phyloP scores from a whole-genome alignment of 495 filamentous ascomycete species.

The Penicillium samsonianum region DNA sequence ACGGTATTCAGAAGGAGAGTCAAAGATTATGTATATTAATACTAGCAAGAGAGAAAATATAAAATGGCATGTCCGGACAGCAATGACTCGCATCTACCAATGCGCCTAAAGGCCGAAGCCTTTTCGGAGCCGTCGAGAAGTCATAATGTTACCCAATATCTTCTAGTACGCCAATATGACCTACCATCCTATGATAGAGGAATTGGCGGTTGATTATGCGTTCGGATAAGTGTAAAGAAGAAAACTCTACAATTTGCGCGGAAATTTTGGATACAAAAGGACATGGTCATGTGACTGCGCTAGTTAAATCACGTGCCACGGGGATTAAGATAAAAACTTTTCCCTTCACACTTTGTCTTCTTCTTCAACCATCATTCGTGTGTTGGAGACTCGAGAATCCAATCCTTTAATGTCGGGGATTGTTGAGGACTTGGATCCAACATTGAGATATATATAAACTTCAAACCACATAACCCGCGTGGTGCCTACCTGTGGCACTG shows the following conservation, averaged over 20 bases:
- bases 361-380: not conserved
- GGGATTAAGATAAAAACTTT: constrained; percentile 3
- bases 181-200: constrained; percentile 49
- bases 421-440: constrained; percentile 1
- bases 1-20: not conserved
- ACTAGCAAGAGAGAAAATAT: not conserved
- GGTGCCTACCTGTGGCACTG: constrained; percentile 43
- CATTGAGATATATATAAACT: constrained; percentile 13
- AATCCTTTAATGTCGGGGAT: constrained; percentile 13
- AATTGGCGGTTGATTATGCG: constrained; percentile 59
- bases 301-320: not conserved
- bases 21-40: not conserved
- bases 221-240: constrained; percentile 50
- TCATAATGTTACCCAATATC: constrained; percentile 34
- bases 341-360: not conserved
- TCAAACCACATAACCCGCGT: constrained; percentile 47
- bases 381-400: constrained; percentile 1
- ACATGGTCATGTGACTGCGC: constrained; percentile 22
- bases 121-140: constrained; percentile 36
- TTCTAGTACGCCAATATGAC: constrained; percentile 59
- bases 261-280: constrained; percentile 26
- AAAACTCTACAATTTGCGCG: constrained; percentile 20
- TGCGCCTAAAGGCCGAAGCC: constrained; percentile 30
- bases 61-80: constrained; percentile 41
- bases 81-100: constrained; percentile 46